Evolutionary conservation across 2,329 filamentous ascomycete species (phyloP).

Genomic region (Mycosphaerella sp.): DNA sequence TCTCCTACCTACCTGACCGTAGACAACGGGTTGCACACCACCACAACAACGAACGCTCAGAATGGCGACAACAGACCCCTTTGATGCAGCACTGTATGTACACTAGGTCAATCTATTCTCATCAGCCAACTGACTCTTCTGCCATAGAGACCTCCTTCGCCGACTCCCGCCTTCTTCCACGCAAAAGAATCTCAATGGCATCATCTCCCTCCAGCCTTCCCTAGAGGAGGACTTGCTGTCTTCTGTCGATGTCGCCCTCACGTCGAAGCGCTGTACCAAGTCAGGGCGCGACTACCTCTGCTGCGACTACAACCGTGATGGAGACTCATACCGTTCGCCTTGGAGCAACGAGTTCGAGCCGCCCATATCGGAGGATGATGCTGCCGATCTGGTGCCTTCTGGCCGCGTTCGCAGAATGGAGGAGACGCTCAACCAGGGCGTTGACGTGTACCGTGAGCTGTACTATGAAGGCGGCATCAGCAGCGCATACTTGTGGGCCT

Average conservation of each 20-base stretch:
- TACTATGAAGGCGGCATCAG: constrained; percentile 96
- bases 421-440: constrained; percentile 86
- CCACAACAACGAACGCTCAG: background rate
- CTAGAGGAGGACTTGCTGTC: constrained; percentile 97
- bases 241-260: constrained; percentile 92
- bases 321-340: constrained; percentile 94
- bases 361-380: constrained; percentile 63
- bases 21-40: too few species aligned
- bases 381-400: constrained; percentile 78
- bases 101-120: background rate
- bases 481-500: constrained; percentile 96
- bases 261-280: constrained; percentile 76
- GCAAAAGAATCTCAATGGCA: constrained; percentile 75
- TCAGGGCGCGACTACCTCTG: constrained; percentile 92
- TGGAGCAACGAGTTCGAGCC: constrained; percentile 99
- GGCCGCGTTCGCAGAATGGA: constrained; percentile 92
- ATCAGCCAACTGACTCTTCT: constrained; percentile 10
- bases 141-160: constrained; percentile 83
- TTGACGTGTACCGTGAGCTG: constrained; percentile 92
- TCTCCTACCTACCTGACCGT: too few species aligned
- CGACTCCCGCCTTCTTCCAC: constrained; percentile 95
- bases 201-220: constrained; percentile 81
- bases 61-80: constrained; percentile 50
- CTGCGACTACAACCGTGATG: constrained; percentile 99
- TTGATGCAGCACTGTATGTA: constrained; percentile 68